These are phyloP conservation scores for Gynochthodes officinalis DNA, from an alignment of 257 asterid species.

Conservation along the genomic window DNA sequence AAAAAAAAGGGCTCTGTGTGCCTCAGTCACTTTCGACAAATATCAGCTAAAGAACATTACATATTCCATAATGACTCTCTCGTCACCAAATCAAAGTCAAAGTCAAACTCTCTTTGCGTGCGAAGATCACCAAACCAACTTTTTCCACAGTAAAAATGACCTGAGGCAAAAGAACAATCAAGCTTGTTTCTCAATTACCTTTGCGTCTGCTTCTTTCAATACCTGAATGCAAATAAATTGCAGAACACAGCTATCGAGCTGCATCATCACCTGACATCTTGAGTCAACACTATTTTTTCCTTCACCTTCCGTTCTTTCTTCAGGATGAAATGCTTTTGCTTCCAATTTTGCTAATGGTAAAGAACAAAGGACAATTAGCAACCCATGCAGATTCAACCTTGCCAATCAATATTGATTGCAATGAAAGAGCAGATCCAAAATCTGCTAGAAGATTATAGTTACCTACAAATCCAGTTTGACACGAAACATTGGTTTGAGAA, in stretches of 20 bases:
- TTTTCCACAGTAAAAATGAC: neutral
- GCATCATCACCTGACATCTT: constrained; percentile 29
- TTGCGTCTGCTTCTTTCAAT: constrained; percentile 19
- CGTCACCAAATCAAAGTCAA: neutral
- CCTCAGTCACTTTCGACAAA: neutral
- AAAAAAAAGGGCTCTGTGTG: neutral
- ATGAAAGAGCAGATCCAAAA: constrained; percentile 9
- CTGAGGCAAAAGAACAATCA: neutral
- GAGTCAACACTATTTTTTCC: constrained; percentile 14
- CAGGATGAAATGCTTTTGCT: constrained; percentile 17
- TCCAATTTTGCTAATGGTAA: constrained; percentile 12
- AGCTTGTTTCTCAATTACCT: constrained; percentile 15
- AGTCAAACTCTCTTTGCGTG: neutral
- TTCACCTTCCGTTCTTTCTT: neutral
- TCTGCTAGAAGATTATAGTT: constrained; percentile 3
- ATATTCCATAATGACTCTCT: neutral
- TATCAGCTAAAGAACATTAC: neutral
- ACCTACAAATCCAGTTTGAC: constrained; percentile 35
- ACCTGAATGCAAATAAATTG: constrained; percentile 30
- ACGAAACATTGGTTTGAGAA: constrained; percentile 25
- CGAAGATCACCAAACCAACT: neutral
- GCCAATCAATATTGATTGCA: constrained; percentile 6
- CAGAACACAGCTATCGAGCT: constrained; percentile 22
- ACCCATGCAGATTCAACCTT: neutral
- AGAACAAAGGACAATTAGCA: neutral